phyloP scores from a whole-genome alignment of 805 yeast species.

The Candida verbasci region DNA sequence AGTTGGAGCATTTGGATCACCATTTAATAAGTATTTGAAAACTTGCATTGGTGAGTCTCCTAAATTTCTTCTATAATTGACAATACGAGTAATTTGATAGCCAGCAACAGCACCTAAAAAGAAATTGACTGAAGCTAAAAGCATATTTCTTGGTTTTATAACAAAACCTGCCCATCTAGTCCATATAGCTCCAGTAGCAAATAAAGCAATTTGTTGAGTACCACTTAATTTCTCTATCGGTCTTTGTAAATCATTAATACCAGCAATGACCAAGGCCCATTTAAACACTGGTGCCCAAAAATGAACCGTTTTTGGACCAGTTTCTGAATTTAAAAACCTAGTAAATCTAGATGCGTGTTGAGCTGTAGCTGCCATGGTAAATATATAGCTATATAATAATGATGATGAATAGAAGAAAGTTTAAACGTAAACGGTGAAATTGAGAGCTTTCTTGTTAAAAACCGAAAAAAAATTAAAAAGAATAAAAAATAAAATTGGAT shows the following conservation, averaged over 20 bases:
- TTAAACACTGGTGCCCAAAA: conserved; percentile 75
- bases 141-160: conserved; percentile 79
- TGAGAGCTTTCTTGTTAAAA: too few relatives aligned
- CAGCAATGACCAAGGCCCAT: conserved; percentile 93
- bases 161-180: conserved; percentile 94
- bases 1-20: conserved; percentile 20
- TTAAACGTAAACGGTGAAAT: too few relatives aligned
- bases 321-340: conserved; percentile 74
- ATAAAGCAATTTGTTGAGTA: conserved; percentile 79
- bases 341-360: conserved; percentile 51
- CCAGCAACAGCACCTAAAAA: conserved; percentile 90
- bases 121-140: conserved; percentile 90
- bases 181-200: conserved; percentile 94
- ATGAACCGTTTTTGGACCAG: conserved; percentile 97
- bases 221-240: conserved; percentile 92
- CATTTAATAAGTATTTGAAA: conserved; percentile 54
- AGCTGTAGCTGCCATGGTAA: conserved; percentile 30
- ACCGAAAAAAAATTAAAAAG: too few relatives aligned
- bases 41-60: conserved; percentile 65
- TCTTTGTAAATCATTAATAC: conserved; percentile 77
- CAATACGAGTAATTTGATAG: conserved; percentile 71
- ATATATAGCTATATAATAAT: too few relatives aligned
- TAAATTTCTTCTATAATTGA: conserved; percentile 53
- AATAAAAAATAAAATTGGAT: too few relatives aligned
- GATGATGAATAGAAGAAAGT: too few relatives aligned